These are phyloP conservation scores for Lathyrus oleraceus DNA, from an alignment of 306 rosid genomes.

Conservation along the genomic window DNA sequence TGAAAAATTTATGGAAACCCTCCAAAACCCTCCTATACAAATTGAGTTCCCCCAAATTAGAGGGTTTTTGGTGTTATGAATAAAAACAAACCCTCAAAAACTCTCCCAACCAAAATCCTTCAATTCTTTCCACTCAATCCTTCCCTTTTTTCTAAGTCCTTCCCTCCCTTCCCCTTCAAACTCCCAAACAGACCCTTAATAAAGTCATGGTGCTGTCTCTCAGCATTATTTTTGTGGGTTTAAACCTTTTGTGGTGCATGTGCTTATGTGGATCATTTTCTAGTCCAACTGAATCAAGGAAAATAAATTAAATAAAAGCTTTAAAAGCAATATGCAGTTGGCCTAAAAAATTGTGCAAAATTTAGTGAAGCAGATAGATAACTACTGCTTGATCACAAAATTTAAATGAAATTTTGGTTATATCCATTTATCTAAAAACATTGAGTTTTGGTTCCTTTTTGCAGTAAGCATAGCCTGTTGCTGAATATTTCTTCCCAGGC, in stretches of 20 bases:
- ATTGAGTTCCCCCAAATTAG: no score
- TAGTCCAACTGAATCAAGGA: slow-evolving; percentile 11
- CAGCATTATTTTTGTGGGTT: neutral
- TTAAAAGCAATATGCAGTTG: slow-evolving; percentile 13
- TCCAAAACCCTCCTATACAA: no score
- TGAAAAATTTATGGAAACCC: no score
- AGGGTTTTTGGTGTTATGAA: no score
- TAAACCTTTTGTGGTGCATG: neutral
- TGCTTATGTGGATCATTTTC: slow-evolving; percentile 3
- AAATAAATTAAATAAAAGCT: slow-evolving; percentile 19
- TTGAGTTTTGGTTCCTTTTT: slow-evolving; percentile 42
- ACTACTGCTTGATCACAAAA: slow-evolving; percentile 7
- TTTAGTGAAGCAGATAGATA: slow-evolving; percentile 1
- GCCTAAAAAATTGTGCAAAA: slow-evolving; percentile 11
- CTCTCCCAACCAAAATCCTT: no score
- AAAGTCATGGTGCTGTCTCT: slow-evolving; percentile 3
- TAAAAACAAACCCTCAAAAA: no score
- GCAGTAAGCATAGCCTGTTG: slow-evolving; percentile 68
- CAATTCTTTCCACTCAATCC: no score
- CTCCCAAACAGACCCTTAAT: no score
- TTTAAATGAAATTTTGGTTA: slow-evolving; percentile 14
- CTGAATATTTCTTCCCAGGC: slow-evolving; percentile 55
- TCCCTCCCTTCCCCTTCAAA: no score
- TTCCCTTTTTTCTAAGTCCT: no score
- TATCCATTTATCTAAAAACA: slow-evolving; percentile 26